Base-by-base conservation (phyloP, 305 asterid genomes). In the Vinca major region DNA sequence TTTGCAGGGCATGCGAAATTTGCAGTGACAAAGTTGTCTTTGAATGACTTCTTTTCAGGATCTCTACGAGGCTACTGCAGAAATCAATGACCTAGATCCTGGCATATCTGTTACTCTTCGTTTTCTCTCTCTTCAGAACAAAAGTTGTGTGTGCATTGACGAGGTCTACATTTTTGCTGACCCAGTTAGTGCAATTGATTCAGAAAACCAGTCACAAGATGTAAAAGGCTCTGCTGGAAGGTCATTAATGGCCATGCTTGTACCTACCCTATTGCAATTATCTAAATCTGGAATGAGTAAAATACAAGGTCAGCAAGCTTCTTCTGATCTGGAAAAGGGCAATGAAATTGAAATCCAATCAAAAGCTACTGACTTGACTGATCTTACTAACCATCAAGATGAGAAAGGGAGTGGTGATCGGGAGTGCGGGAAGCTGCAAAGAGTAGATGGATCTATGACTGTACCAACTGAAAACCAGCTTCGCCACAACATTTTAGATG, bases 31-130 rank as follows among this genome's bases (percentile, higher is more conserved):
- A 21, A 66, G 14, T 8, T 58, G 56, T 44, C 64, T 47, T 20
- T 62, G 45, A 67, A 17, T 70, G 61, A 26, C 49, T 73, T 66
- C 12, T 73, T 40, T 83, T 73, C 89, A 90, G 96, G 92, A 90
- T 72, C 74, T 88, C 58, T 87, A 88, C 37, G 97, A 89, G 93
- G 98, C 97, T 51, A 90, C 98, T 50, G 96, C 91, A 43, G 83
- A 93, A 78, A 86, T 93, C 74, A 84, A 76, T 57, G 94, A 89
- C 70, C 77, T 81, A 10, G 91, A 88, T 69, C 92, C 95, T 74
- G 88, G 94, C 78, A 74, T 84, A 13, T 82, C 83, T 39, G 83
- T 92, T 72, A 86, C 94, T 37, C 83, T 92, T 74, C 87, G 95
- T 51, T 81, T 92, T 62, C 79, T 90, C 65, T 90, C 97, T 9